These are phyloP conservation scores for Chrysoporthe austroafricana DNA, from an alignment of 2,329 filamentous ascomycete genomes.

Conservation along the genomic window DNA sequence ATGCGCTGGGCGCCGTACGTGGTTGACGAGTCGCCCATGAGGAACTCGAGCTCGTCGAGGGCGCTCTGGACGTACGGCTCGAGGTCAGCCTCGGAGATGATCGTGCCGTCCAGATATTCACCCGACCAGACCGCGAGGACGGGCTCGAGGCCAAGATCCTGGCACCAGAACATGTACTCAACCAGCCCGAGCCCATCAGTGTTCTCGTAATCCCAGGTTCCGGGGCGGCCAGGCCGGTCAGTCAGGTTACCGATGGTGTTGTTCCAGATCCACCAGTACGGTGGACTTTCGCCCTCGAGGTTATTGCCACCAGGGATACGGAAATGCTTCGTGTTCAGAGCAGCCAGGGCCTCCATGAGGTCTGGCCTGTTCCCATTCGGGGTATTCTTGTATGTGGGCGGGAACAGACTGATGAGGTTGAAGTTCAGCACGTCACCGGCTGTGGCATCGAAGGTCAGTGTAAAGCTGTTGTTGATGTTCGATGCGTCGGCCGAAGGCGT, in stretches of 20 bases:
- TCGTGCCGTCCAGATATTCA: slow-evolving; percentile 44
- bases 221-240: slow-evolving; percentile 40
- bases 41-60: slow-evolving; percentile 56
- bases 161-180: slow-evolving; percentile 47
- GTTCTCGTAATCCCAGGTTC: slow-evolving; percentile 46
- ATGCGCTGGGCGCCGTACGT: slow-evolving; percentile 52
- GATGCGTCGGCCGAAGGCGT: slow-evolving; percentile 50
- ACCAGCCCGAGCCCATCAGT: slow-evolving; percentile 56
- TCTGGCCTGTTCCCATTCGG: slow-evolving; percentile 52
- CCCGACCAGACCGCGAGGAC: slow-evolving; percentile 53
- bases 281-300: slow-evolving; percentile 21
- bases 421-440: slow-evolving; percentile 24
- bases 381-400: slow-evolving; percentile 46
- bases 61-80: slow-evolving; percentile 51
- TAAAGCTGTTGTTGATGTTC: slow-evolving; percentile 34
- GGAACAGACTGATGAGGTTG: slow-evolving; percentile 28
- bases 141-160: slow-evolving; percentile 24
- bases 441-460: slow-evolving; percentile 24
- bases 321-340: slow-evolving; percentile 26
- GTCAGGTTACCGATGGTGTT: slow-evolving; percentile 45
- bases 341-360: slow-evolving; percentile 26
- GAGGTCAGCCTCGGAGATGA: slow-evolving; percentile 47
- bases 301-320: slow-evolving; percentile 29
- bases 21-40: slow-evolving; percentile 49
- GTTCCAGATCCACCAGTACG: slow-evolving; percentile 36